These are phyloP conservation scores for Neoboletus brunneissimus DNA, from an alignment of 768 basidiomycete species.

Conservation along the genomic window DNA sequence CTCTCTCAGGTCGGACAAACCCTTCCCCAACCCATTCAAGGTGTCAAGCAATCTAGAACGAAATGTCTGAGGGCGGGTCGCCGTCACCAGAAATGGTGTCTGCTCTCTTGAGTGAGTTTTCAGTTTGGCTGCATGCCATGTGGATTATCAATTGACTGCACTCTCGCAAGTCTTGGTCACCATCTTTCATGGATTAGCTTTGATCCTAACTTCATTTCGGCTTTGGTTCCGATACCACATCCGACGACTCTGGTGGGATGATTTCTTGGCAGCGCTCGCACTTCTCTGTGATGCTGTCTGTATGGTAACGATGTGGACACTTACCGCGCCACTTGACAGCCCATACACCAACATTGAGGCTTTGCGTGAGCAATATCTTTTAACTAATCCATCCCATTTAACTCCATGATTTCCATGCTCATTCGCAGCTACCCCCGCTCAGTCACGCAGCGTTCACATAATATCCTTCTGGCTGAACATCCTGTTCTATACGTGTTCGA, in stretches of 20 bases:
- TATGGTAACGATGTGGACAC: constrained; percentile 14
- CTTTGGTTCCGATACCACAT: constrained; percentile 26
- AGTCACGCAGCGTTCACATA: constrained; percentile 17
- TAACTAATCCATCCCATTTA: background rate
- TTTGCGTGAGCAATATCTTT: constrained; percentile 10
- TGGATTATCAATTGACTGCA: background rate
- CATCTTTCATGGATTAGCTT: constrained; percentile 17
- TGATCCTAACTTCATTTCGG: constrained; percentile 25
- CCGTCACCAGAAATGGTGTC: constrained; percentile 15
- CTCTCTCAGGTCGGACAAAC: background rate
- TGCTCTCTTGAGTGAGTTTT: constrained; percentile 17
- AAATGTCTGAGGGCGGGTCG: constrained; percentile 1
- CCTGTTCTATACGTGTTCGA: constrained; percentile 21
- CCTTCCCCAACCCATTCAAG: background rate
- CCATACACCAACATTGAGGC: constrained; percentile 8
- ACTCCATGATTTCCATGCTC: constrained; percentile 21
- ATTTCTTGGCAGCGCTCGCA: constrained; percentile 24
- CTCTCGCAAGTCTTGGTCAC: constrained; percentile 16
- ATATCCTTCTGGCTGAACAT: constrained; percentile 21
- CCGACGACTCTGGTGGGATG: constrained; percentile 30
- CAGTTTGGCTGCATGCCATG: background rate
- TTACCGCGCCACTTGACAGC: constrained; percentile 27
- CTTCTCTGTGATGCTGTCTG: constrained; percentile 10
- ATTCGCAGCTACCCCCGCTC: constrained; percentile 15
- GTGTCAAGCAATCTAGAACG: background rate